Percentiles rank a stretch among this genome's conserved stretches.
Conservation (phyloP, 73 alveolate genomes). For the Tetrahymena malaccensis region DNA sequence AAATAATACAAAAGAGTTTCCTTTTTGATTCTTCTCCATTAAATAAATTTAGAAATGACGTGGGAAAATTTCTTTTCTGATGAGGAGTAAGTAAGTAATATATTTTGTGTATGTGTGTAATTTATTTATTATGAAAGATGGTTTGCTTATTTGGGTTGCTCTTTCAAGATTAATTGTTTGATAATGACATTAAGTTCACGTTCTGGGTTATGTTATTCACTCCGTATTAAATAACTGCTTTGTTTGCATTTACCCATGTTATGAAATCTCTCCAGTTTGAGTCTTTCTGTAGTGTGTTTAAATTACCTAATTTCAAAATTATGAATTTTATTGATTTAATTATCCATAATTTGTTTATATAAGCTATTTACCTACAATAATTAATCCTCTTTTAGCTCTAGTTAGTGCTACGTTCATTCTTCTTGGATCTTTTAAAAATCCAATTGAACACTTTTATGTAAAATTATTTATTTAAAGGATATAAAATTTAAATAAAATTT, state of each 20-base stretch:
- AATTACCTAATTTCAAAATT: not conserved
- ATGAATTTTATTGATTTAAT: not conserved
- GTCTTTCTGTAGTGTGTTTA: not conserved
- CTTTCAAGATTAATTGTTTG: not conserved
- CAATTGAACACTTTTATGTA: not conserved
- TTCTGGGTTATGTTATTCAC: not conserved
- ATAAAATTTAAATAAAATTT: not conserved
- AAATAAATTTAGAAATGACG: not conserved
- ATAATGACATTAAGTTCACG: not conserved
- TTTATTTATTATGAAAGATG: too few relatives aligned
- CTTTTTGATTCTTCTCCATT: not conserved
- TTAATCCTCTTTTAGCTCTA: not conserved
- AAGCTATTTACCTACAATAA: not conserved
- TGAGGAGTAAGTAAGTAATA: not conserved
- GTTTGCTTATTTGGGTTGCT: not conserved
- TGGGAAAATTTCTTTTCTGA: not conserved
- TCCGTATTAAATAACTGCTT: not conserved
- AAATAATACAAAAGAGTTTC: not conserved
- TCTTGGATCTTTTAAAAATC: not conserved
- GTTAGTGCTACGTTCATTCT: not conserved
- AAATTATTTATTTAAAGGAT: not conserved
- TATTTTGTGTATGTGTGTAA: too few relatives aligned
- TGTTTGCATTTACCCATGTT: not conserved
- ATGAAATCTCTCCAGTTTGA: not conserved
- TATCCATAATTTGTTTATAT: not conserved